Percentiles rank a stretch among this genome's conserved stretches.
These are phyloP conservation scores for Leccinum arenicola DNA, from an alignment of 768 basidiomycete species.

Conservation along the genomic window DNA sequence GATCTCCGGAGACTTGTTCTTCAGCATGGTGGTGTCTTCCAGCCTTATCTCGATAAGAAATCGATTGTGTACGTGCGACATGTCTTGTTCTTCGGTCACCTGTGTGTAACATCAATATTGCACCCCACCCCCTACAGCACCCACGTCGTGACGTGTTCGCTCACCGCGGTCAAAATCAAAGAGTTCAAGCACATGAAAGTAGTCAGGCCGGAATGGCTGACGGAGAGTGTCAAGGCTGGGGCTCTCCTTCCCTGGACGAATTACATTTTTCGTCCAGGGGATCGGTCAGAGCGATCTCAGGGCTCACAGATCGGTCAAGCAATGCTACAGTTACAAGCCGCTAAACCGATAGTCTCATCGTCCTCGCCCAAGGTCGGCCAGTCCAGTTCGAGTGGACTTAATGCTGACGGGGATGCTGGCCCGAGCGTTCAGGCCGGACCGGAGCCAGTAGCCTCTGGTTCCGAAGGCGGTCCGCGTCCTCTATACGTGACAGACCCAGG, in stretches of 20 bases:
- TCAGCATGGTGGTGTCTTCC: conserved; percentile 78
- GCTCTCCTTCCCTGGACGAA: conserved; percentile 76
- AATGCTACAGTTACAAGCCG: conserved; percentile 12
- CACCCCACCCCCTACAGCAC: conserved; percentile 47
- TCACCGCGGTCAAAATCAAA: conserved; percentile 85
- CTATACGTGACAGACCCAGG: conserved; percentile 43
- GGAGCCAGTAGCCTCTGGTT: neutral
- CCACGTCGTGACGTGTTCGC: conserved; percentile 86
- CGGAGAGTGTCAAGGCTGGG: conserved; percentile 69
- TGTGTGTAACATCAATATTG: conserved; percentile 5
- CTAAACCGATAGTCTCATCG: conserved; percentile 5
- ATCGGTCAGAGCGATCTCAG: conserved; percentile 48
- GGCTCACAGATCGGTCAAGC: conserved; percentile 33
- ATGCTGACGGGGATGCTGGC: neutral
- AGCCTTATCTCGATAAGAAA: conserved; percentile 81
- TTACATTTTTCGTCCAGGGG: conserved; percentile 57
- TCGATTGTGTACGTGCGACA: conserved; percentile 54
- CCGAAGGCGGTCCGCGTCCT: conserved; percentile 17
- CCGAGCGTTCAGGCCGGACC: neutral
- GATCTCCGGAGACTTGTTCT: conserved; percentile 79
- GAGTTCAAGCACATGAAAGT: conserved; percentile 93
- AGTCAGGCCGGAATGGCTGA: conserved; percentile 84
- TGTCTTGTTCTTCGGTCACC: neutral
- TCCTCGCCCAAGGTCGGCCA: neutral
- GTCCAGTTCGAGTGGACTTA: neutral